These are phyloP conservation scores for Tieghemostelium lacteum DNA, from an alignment of 78 protist genomes.

Conservation along the genomic window DNA sequence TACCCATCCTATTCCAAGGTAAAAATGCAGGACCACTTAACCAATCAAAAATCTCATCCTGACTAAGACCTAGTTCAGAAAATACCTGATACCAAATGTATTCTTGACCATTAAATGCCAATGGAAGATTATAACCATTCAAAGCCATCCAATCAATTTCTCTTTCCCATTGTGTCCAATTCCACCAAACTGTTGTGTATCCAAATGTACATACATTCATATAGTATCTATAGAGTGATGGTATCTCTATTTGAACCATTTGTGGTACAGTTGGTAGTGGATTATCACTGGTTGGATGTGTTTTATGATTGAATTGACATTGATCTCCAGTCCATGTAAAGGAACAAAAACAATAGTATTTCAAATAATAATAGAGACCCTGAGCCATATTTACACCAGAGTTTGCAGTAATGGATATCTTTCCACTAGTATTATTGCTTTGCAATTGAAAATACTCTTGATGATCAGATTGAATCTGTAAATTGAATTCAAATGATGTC, in stretches of 20 bases:
- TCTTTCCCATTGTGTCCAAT: slow-evolving; percentile 87
- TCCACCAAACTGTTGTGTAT: slow-evolving; percentile 79
- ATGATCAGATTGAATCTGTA: background rate
- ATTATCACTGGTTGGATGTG: background rate
- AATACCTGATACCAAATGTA: slow-evolving; percentile 84
- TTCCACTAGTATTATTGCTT: background rate
- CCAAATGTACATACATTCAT: slow-evolving; percentile 89
- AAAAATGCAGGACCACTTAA: slow-evolving; percentile 92
- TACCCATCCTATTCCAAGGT: slow-evolving; percentile 94
- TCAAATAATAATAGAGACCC: slow-evolving; percentile 45
- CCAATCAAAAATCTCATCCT: slow-evolving; percentile 55
- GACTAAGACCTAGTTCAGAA: slow-evolving; percentile 56
- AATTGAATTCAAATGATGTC: background rate
- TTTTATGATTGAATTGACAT: background rate
- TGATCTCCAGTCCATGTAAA: slow-evolving; percentile 66
- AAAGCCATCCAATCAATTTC: slow-evolving; percentile 94
- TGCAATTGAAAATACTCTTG: background rate
- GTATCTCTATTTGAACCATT: background rate
- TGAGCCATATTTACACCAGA: slow-evolving; percentile 37
- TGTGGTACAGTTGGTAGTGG: background rate
- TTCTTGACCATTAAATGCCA: slow-evolving; percentile 91
- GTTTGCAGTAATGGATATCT: slow-evolving; percentile 18
- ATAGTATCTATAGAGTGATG: slow-evolving; percentile 63
- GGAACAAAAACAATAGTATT: slow-evolving; percentile 32
- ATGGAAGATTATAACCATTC: slow-evolving; percentile 89